Base-by-base conservation (phyloP, 108 stramenopile species). In the Pseudonitzschia delicatissima region DNA sequence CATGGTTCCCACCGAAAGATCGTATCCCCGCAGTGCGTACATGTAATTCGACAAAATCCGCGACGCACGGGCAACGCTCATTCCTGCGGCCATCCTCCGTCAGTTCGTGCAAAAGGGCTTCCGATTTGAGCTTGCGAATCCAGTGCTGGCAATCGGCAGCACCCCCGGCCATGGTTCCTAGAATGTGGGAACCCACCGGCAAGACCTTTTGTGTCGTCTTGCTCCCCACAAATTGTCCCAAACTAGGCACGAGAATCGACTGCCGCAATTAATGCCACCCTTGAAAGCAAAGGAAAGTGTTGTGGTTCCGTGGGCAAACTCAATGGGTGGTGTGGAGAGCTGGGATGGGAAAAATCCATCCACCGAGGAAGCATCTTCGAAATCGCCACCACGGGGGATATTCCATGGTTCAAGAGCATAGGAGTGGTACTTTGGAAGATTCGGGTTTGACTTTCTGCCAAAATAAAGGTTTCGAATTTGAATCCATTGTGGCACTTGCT, bases 161-260 rank as follows among this genome's bases (percentile, higher is more conserved):
- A 5, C 91, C 91, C 17, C 94, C 94, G 20, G 94, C 94, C 94
- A 95, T 95, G 8, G 94, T 95, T 26, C 91, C 94, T 3, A 95
- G 53, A 13, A 91, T 84, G 49, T 83, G 80, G 59, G 78, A 71
- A 71, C 83, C 86, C 5, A 94, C 79, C 17, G 93, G 93, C 39
- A 94, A 75, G 1, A 92, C 90, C 65, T 95, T 95, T 66, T 95
- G 86, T 0, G 76, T 76, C 9, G 91, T 91, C 66, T 92, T 92
- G 45, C 83, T 85, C 1, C 94, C 90, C 12, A 95, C 89, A 73
- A 95, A 95, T 64, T 76, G 86, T n/a, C 94, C 94, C 57, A 95
- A 69, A 66, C 89, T 91, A n/a, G 39, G 94, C 94, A 8, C 94
- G 57, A 23, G 89, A 91, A 71, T 95, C 94, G 7, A 95, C 47